Conservation (phyloP, 331 rosid genomes). For the Pyrus hybrid region DNA sequence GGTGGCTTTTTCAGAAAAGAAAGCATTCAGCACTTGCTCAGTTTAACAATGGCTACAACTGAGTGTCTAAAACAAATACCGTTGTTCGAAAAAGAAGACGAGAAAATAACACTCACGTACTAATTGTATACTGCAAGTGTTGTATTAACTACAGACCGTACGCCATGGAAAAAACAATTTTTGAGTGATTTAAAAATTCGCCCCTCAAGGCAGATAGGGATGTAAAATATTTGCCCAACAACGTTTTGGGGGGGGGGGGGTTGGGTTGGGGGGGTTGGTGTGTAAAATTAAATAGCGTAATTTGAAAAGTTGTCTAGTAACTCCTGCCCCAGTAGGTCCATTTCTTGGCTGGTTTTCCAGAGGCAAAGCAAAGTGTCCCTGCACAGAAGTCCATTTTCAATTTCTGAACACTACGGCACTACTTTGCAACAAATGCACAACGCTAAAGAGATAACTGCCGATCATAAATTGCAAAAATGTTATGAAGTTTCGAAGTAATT, state of each 20-base stretch:
- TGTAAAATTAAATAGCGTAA: too few species aligned
- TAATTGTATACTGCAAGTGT: neutral
- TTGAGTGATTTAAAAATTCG: neutral
- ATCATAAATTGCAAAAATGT: neutral
- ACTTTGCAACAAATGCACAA: neutral
- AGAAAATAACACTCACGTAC: neutral
- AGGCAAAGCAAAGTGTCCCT: constrained; percentile 84
- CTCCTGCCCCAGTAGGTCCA: constrained; percentile 96
- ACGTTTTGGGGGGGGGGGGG: too few species aligned
- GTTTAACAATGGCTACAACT: neutral
- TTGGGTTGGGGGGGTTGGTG: too few species aligned
- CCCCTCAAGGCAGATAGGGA: neutral
- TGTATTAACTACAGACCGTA: neutral
- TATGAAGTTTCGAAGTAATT: neutral
- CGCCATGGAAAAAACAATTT: neutral
- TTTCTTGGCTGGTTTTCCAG: constrained; percentile 74
- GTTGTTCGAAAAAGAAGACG: neutral
- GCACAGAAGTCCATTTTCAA: neutral
- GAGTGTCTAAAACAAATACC: neutral
- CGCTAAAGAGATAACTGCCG: too few species aligned
- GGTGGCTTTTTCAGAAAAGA: too few species aligned
- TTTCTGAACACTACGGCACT: neutral
- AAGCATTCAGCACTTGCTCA: neutral
- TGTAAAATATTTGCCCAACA: neutral
- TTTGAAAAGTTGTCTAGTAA: constrained; percentile 32